These are phyloP conservation scores for Tillandsia leiboldiana DNA, from an alignment of 176 grass and related monocot species.

Conservation along the genomic window DNA sequence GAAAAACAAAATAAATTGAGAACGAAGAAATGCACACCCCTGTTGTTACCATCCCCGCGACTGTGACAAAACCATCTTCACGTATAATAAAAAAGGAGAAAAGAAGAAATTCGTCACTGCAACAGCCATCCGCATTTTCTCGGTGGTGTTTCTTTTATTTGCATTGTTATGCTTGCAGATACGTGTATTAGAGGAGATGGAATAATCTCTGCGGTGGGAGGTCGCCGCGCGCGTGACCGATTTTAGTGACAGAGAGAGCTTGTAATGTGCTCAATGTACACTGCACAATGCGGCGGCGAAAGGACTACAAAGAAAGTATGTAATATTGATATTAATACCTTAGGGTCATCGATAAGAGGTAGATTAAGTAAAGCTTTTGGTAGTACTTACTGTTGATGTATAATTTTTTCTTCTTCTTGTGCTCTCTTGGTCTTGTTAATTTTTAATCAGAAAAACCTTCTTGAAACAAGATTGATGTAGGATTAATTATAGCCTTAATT, in stretches of 20 bases:
- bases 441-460: neutral
- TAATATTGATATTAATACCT: slow-evolving; percentile 1
- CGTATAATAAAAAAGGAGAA: too few species aligned
- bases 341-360: neutral
- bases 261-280: slow-evolving; percentile 53
- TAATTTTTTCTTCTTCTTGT: neutral
- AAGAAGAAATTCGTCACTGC: too few species aligned
- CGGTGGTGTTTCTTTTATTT: too few species aligned
- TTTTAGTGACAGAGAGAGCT: slow-evolving; percentile 41
- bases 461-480: neutral
- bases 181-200: slow-evolving; percentile 42
- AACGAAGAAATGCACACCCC: too few species aligned
- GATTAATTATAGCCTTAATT: neutral
- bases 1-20: too few species aligned
- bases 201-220: slow-evolving; percentile 51
- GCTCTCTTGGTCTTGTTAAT: neutral
- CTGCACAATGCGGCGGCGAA: slow-evolving; percentile 31
- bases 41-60: too few species aligned
- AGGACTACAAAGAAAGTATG: slow-evolving; percentile 30
- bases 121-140: too few species aligned
- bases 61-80: too few species aligned
- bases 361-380: neutral
- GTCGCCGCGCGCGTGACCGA: slow-evolving; percentile 38
- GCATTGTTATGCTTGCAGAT: neutral
- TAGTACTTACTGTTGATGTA: neutral